Evolutionary conservation across 805 yeast species (phyloP).

Genomic region (Suhomyces emberorum): DNA sequence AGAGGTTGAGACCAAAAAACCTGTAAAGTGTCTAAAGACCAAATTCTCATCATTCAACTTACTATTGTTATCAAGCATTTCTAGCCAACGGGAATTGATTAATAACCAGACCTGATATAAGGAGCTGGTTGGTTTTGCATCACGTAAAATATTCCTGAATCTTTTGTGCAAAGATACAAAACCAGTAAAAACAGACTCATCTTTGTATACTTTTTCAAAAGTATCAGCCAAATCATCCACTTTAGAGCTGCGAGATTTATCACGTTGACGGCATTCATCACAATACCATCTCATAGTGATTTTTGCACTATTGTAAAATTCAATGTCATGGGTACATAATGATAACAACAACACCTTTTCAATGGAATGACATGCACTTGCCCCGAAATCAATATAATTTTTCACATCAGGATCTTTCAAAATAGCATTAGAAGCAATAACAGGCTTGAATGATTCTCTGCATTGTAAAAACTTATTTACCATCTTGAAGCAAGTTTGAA

Average conservation of each 20-base stretch:
- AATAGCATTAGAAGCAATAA: slow-evolving; percentile 6
- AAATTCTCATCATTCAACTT: slow-evolving; percentile 37
- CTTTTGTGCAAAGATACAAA: slow-evolving; percentile 71
- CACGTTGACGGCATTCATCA: slow-evolving; percentile 4
- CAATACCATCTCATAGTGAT: slow-evolving; percentile 27
- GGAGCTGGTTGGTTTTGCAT: slow-evolving; percentile 36
- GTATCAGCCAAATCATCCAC: slow-evolving; percentile 23
- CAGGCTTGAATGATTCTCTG: slow-evolving; percentile 17
- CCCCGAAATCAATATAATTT: slow-evolving; percentile 14
- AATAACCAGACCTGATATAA: slow-evolving; percentile 38
- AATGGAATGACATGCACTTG: slow-evolving; percentile 23
- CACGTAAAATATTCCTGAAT: slow-evolving; percentile 40
- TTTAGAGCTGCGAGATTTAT: background rate
- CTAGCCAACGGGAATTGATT: slow-evolving; percentile 52
- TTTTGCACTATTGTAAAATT: slow-evolving; percentile 39
- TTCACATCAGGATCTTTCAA: slow-evolving; percentile 7
- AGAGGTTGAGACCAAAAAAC: slow-evolving; percentile 66
- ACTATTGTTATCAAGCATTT: slow-evolving; percentile 23
- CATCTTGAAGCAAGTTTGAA: slow-evolving; percentile 34
- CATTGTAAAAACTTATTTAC: slow-evolving; percentile 31
- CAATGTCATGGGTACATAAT: slow-evolving; percentile 43
- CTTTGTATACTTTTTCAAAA: slow-evolving; percentile 42
- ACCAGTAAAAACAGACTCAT: slow-evolving; percentile 60
- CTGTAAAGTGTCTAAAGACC: slow-evolving; percentile 65
- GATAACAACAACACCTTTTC: slow-evolving; percentile 38